Percentiles rank a stretch among this genome's conserved stretches.
Evolutionary conservation across 176 grass and related monocot genomes (phyloP).

Genomic region (Pontederia paniculata): DNA sequence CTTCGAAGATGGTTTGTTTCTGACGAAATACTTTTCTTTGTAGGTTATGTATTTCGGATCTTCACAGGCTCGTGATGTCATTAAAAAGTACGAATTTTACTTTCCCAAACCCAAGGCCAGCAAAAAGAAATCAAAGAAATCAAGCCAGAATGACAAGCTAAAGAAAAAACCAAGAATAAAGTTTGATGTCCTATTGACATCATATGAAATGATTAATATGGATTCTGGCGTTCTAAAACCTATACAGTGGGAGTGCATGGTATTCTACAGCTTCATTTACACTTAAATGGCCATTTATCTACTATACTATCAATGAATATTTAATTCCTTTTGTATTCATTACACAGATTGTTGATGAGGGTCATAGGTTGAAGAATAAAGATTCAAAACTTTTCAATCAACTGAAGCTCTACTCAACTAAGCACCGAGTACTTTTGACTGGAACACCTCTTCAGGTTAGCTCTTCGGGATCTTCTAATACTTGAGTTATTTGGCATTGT

Average conservation of each 20-base stretch:
- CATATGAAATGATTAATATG: conserved; percentile 99
- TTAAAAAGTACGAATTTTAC: conserved; percentile 87
- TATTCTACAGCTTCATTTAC: conserved; percentile 27
- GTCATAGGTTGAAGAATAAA: conserved; percentile 97
- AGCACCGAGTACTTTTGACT: conserved; percentile 93
- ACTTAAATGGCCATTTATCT: not conserved
- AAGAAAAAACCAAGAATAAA: conserved; percentile 84
- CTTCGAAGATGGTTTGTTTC: conserved; percentile 5
- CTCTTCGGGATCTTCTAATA: not conserved
- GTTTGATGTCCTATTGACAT: conserved; percentile 97
- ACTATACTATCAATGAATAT: not conserved
- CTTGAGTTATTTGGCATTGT: not conserved
- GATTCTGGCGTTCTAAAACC: conserved; percentile 73
- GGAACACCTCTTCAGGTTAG: conserved; percentile 95
- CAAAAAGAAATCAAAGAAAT: conserved; percentile 81
- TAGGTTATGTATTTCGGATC: conserved; percentile 97
- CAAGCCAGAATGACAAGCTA: conserved; percentile 36
- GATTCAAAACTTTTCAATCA: conserved; percentile 92
- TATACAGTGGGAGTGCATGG: conserved; percentile 98
- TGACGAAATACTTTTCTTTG: conserved; percentile 17
- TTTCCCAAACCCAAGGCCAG: conserved; percentile 65
- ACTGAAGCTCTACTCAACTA: conserved; percentile 91
- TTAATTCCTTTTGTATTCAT: not conserved
- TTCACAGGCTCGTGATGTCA: conserved; percentile 55
- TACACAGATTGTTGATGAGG: conserved; percentile 86